Conservation (phyloP, 257 asterid genomes). For the Paraleonurus japonicus region DNA sequence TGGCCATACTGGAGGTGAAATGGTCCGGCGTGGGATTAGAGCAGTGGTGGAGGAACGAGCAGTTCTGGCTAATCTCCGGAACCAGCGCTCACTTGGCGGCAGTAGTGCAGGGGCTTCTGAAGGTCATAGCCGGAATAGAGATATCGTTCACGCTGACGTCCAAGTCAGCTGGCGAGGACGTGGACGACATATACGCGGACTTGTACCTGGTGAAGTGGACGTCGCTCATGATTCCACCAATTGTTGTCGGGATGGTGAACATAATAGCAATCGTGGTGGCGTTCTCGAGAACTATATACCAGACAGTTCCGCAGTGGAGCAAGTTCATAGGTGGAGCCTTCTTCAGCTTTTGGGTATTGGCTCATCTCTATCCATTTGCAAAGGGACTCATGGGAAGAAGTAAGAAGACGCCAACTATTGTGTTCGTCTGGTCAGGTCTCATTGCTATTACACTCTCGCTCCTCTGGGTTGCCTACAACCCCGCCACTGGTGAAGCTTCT, state of each 20-base stretch:
- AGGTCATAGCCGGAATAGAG: constrained; percentile 62
- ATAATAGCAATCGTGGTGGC: constrained; percentile 54
- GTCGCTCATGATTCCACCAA: constrained; percentile 66
- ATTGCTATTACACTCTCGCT: constrained; percentile 59
- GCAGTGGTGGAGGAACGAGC: constrained; percentile 74
- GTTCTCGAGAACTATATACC: constrained; percentile 46
- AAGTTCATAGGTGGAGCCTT: constrained; percentile 59
- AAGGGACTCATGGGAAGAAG: constrained; percentile 66
- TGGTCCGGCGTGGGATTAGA: constrained; percentile 63
- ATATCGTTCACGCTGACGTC: constrained; percentile 59
- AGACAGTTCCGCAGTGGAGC: constrained; percentile 56
- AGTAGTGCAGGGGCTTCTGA: constrained; percentile 60
- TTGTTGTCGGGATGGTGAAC: constrained; percentile 54
- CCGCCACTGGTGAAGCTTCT: neutral
- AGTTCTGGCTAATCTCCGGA: constrained; percentile 63
- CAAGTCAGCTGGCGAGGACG: constrained; percentile 51
- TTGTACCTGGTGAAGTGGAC: constrained; percentile 61
- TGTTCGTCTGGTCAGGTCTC: constrained; percentile 62
- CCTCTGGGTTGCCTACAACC: constrained; percentile 53
- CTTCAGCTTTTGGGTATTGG: constrained; percentile 69
- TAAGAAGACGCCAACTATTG: constrained; percentile 62
- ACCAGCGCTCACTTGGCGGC: constrained; percentile 65
- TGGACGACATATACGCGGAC: constrained; percentile 53
- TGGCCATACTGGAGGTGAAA: constrained; percentile 53
- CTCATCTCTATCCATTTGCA: constrained; percentile 61